phyloP scores from a whole-genome alignment of 495 filamentous ascomycete species.

The Hyaloscypha hepaticicola region DNA sequence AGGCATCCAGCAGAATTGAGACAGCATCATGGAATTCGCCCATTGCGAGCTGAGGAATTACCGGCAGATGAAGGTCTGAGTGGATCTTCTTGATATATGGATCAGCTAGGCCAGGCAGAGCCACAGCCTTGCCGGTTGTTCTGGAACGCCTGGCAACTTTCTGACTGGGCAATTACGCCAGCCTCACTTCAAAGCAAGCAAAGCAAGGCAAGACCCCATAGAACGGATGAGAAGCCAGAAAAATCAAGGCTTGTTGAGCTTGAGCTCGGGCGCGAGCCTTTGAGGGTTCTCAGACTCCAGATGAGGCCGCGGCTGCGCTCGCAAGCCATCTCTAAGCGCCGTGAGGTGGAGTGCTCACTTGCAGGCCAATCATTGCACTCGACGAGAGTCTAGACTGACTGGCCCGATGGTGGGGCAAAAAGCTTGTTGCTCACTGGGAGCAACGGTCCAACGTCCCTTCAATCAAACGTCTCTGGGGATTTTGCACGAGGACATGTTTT shows the following conservation, averaged over 20 bases:
- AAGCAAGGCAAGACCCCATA: neutral
- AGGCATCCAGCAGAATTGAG: slow-evolving; percentile 24
- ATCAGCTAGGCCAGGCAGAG: neutral
- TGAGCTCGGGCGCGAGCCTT: neutral
- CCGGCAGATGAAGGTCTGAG: neutral
- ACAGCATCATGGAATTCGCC: slow-evolving; percentile 31
- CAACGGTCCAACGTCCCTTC: neutral
- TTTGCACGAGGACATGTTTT: neutral
- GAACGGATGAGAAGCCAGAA: neutral
- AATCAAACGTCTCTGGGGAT: neutral
- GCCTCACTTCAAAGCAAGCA: neutral
- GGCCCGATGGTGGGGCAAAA: neutral
- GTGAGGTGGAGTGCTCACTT: neutral
- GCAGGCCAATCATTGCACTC: neutral
- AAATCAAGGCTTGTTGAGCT: neutral
- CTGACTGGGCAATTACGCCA: neutral
- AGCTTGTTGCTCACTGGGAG: neutral
- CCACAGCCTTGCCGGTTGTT: neutral
- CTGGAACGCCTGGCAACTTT: neutral
- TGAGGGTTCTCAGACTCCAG: neutral
- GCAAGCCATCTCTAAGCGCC: slow-evolving; percentile 6
- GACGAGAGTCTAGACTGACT: neutral
- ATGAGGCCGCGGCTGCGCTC: neutral
- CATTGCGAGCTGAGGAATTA: slow-evolving; percentile 12
- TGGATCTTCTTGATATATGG: neutral